Evolutionary conservation across 2,329 filamentous ascomycete genomes (phyloP).

Genomic region (Fusarium dimerum): DNA sequence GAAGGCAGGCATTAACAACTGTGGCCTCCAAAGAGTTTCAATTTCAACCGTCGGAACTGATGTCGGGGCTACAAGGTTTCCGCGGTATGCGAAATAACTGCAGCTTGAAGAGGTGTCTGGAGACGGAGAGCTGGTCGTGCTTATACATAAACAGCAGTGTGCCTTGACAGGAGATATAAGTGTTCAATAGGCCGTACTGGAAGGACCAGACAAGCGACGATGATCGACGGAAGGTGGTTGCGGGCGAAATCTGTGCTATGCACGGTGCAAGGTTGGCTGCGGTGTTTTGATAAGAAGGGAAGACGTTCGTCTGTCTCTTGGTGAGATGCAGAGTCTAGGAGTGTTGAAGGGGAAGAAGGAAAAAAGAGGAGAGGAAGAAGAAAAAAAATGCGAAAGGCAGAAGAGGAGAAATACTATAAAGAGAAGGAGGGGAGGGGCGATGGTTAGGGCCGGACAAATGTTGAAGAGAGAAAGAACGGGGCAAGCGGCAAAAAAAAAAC

Average conservation of each 20-base stretch:
- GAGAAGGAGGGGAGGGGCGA: constrained; percentile 24
- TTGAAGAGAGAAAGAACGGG: constrained; percentile 26
- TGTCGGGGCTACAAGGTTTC: constrained; percentile 88
- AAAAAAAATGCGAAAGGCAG: constrained; percentile 15
- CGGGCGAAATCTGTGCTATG: constrained; percentile 19
- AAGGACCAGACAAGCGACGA: constrained; percentile 10
- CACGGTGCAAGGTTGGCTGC: constrained; percentile 10
- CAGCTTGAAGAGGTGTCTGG: constrained; percentile 95
- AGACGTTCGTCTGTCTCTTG: constrained; percentile 23
- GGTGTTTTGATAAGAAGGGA: constrained; percentile 12
- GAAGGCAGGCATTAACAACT: constrained; percentile 59
- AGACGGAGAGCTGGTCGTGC: constrained; percentile 86
- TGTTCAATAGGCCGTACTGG: constrained; percentile 29
- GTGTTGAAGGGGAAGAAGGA: constrained; percentile 21
- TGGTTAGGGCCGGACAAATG: constrained; percentile 29
- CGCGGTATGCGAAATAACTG: constrained; percentile 94
- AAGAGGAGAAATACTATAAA: constrained; percentile 24
- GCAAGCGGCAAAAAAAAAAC: constrained; percentile 21
- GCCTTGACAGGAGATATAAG: constrained; percentile 32
- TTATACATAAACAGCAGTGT: constrained; percentile 92
- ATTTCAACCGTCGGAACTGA: constrained; percentile 91
- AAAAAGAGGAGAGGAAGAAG: constrained; percentile 15
- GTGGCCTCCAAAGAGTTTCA: constrained; percentile 57
- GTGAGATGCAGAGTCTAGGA: constrained; percentile 24
- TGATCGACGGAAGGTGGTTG: constrained; percentile 14